Percentiles rank a stretch among this genome's conserved stretches.
phyloP scores from a whole-genome alignment of 805 yeast genomes.

The Cyberlindnera euphorbiiphila region DNA sequence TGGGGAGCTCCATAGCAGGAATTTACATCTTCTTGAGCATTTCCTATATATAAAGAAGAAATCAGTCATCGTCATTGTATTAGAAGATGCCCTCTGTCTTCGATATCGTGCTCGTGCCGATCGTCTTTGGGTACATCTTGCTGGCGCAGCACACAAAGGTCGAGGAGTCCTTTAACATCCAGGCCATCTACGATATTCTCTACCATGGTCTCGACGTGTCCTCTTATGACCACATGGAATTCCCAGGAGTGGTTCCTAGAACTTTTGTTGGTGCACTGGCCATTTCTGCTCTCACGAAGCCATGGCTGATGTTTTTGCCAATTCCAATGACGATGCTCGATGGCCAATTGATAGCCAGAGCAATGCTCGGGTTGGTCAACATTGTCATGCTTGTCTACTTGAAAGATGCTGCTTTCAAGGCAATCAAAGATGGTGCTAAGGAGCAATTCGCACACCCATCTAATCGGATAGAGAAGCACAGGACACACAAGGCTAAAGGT shows the following conservation, averaged over 20 bases:
- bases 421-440: conserved; percentile 13
- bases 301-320: conserved; percentile 26
- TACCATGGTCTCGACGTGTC: conserved; percentile 50
- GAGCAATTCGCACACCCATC: neutral
- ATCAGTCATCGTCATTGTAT: too few relatives aligned
- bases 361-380: conserved; percentile 60
- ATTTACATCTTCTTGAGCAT: too few relatives aligned
- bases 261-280: conserved; percentile 71
- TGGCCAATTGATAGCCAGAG: conserved; percentile 54
- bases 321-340: conserved; percentile 38
- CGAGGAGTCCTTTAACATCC: conserved; percentile 89
- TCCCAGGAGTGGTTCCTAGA: conserved; percentile 89
- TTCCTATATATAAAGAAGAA: too few relatives aligned
- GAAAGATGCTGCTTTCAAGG: conserved; percentile 37
- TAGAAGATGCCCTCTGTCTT: conserved; percentile 23
- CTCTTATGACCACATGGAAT: conserved; percentile 66
- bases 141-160: conserved; percentile 85
- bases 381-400: conserved; percentile 48
- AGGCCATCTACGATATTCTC: conserved; percentile 81
- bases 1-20: too few relatives aligned
- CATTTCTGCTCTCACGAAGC: conserved; percentile 44
- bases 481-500: conserved; percentile 6
- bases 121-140: conserved; percentile 46
- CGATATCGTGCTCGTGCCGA: conserved; percentile 38
- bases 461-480: conserved; percentile 1